phyloP scores from a whole-genome alignment of 2,329 filamentous ascomycete species.

The Epichloe uncinata region DNA sequence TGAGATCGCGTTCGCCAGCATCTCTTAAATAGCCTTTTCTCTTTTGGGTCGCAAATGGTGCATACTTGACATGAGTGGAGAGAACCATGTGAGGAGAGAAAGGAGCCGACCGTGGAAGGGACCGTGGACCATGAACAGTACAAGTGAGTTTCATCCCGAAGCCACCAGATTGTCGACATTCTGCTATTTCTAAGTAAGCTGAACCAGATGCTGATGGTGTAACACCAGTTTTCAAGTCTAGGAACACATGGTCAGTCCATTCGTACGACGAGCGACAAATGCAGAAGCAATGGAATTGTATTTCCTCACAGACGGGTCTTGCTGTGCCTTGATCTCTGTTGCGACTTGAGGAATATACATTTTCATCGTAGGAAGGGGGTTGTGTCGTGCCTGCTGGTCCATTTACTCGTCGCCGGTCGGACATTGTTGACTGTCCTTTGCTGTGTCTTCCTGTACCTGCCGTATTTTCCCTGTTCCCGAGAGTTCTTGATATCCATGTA shows the following conservation, averaged over 20 bases:
- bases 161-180: conserved; percentile 30
- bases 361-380: conserved; percentile 59
- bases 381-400: conserved; percentile 67
- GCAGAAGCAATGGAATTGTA: background rate
- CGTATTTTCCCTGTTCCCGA: background rate
- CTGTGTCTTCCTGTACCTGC: background rate
- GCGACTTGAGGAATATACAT: conserved; percentile 39
- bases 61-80: conserved; percentile 90
- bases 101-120: conserved; percentile 75
- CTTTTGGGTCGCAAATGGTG: conserved; percentile 77
- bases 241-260: background rate
- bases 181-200: conserved; percentile 63
- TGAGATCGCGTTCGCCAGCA: conserved; percentile 73
- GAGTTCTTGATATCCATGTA: background rate
- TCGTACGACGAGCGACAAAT: background rate
- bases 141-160: conserved; percentile 82
- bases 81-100: conserved; percentile 90
- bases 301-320: conserved; percentile 39
- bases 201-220: conserved; percentile 90
- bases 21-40: conserved; percentile 80
- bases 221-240: conserved; percentile 81
- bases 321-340: conserved; percentile 45
- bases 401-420: conserved; percentile 82
- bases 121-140: conserved; percentile 84
- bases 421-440: conserved; percentile 34